phyloP scores from a whole-genome alignment of 345 rosid genomes.

The Hevea brasiliensis region DNA sequence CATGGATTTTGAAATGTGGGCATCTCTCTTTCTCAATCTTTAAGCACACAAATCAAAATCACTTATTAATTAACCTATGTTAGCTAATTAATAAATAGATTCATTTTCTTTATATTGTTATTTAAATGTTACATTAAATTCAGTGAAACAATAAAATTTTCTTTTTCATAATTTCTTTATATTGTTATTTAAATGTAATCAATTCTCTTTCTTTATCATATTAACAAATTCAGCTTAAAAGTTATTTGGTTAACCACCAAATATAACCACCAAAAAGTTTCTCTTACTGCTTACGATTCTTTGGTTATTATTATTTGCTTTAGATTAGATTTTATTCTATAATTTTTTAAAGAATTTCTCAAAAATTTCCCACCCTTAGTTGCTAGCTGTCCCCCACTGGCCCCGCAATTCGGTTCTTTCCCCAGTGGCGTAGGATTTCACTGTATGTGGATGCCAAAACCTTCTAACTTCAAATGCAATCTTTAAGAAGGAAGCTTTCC shows the following conservation, averaged over 20 bases:
- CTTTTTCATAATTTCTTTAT: no score
- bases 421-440: conserved; percentile 10
- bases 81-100: no score
- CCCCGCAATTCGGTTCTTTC: neutral
- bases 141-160: no score
- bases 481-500: conserved; percentile 9
- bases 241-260: no score
- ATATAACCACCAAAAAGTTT: no score
- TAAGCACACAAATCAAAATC: neutral
- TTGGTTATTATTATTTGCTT: no score
- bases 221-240: no score
- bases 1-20: conserved; percentile 20
- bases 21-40: neutral
- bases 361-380: neutral
- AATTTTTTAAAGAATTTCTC: neutral
- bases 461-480: neutral
- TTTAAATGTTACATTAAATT: no score
- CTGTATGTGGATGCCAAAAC: conserved; percentile 14
- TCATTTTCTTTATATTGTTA: no score
- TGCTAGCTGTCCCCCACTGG: conserved; percentile 24
- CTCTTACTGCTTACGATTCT: no score
- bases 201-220: no score
- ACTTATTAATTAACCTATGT: neutral
- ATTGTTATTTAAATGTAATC: no score
- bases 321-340: conserved; percentile 16